These are phyloP conservation scores for Phialophora tarda DNA, from an alignment of 2,329 filamentous ascomycete species.

Conservation along the genomic window DNA sequence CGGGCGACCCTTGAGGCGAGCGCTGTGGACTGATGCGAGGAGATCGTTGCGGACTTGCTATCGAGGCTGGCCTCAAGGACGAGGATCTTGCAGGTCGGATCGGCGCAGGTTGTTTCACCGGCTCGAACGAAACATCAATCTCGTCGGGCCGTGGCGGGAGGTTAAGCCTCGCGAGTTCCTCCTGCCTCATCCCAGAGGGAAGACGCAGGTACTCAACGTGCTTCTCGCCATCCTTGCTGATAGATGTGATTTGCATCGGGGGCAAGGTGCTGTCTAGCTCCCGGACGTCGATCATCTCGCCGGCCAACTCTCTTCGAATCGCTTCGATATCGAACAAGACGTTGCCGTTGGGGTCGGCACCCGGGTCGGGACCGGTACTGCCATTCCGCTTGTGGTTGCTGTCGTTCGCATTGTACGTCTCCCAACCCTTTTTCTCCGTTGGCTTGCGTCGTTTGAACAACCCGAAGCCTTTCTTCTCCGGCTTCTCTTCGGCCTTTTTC, in stretches of 20 bases:
- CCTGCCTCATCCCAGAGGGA: conserved; percentile 34
- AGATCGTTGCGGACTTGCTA: conserved; percentile 27
- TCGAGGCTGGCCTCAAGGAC: conserved; percentile 26
- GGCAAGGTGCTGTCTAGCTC: conserved; percentile 88
- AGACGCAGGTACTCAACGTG: conserved; percentile 38
- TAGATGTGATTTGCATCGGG: conserved; percentile 73
- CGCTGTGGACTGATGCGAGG: conserved; percentile 27
- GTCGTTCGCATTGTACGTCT: conserved; percentile 77
- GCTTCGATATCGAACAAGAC: conserved; percentile 96
- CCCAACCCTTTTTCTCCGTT: conserved; percentile 81
- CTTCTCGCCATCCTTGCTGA: conserved; percentile 37
- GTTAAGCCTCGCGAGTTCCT: conserved; percentile 38
- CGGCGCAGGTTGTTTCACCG: conserved; percentile 20
- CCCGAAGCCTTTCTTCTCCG: conserved; percentile 72
- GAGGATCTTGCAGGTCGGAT: conserved; percentile 22
- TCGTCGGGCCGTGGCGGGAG: conserved; percentile 40
- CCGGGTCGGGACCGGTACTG: conserved; percentile 39
- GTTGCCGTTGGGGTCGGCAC: conserved; percentile 54
- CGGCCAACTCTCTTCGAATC: conserved; percentile 82
- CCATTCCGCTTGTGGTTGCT: conserved; percentile 19
- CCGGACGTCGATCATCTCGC: conserved; percentile 71
- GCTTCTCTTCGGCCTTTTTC: conserved; percentile 80
- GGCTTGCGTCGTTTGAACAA: conserved; percentile 80
- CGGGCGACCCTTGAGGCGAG: conserved; percentile 27
- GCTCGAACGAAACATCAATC: conserved; percentile 33